Evolutionary conservation across 2,329 filamentous ascomycete genomes (phyloP), one percentile per base, ranked within the genome.

Genomic region (Fusarium vanettenii): DNA sequence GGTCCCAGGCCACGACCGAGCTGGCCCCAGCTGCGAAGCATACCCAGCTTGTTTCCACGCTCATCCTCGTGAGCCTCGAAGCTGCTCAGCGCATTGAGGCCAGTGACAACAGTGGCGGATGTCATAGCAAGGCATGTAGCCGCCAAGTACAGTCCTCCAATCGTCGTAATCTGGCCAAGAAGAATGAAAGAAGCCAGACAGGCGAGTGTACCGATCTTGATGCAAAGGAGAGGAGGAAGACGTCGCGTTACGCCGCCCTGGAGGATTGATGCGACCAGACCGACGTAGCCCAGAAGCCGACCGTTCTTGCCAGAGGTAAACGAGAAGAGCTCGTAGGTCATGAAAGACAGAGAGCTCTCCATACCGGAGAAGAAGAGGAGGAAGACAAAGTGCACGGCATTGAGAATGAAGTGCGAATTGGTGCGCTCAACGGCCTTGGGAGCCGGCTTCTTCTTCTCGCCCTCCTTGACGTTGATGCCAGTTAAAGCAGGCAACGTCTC

Each of bases 301-400:
- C 97, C 97, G 75, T 97, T 97, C 62, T 94, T 90, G 50, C 91
- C 90, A 1, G 95, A 93, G 13, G 88, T 90, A 81, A 97, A 97
- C 10, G 90, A 89, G 82, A 98, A 98, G 52, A 99, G 90, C 63
- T 98, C 96, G 79, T 97, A 97, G 0, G 96, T 98, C 91, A 99
- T 95, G 82, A 99, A 99, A 0, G 97, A 95, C 4, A 99, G 89
- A 1, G 95, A 98, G 83, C 98, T 98, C 82, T 99, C 97, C 93
- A 99, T 96, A 70, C 97, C 97, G 3, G 95, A 98, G 85, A 99
- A 99, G 84, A 98, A 98, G 14, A 99, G 91, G 69, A 99, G 91
- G 83, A 99, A 99, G 56, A 92, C 85, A 80, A 98, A 93, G 83
- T 99, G 97, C 0, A 94, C 92, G 2, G 92, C 85, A 81, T 98